Evolutionary conservation across 2,329 filamentous ascomycete species (phyloP).

Genomic region (Verticillium klebahnii): DNA sequence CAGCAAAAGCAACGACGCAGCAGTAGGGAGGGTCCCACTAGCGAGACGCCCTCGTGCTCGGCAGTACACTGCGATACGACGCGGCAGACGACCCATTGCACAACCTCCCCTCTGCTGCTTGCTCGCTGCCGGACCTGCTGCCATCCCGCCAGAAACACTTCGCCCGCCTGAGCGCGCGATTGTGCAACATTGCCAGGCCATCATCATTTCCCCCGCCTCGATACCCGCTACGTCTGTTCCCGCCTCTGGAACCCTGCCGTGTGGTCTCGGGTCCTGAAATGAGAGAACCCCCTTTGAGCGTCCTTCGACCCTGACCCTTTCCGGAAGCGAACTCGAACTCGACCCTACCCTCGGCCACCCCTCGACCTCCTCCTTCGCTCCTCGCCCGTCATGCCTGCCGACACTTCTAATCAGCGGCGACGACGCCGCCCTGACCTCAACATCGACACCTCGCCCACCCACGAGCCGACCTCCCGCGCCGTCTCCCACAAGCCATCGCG

Average conservation of each 20-base stretch:
- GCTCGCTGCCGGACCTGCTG: neutral
- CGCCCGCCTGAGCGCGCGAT: neutral
- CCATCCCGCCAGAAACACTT: neutral
- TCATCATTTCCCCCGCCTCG: neutral
- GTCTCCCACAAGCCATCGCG: conserved; percentile 6
- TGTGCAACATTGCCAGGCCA: conserved; percentile 1
- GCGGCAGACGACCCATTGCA: neutral
- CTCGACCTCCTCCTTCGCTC: neutral
- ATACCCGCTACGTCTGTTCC: neutral
- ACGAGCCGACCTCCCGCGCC: neutral
- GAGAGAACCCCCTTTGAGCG: neutral
- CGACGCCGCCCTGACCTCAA: conserved; percentile 16
- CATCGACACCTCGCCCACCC: conserved; percentile 11
- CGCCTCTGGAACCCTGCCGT: neutral
- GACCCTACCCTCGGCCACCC: neutral
- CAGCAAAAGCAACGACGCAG: neutral
- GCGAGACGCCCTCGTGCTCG: neutral
- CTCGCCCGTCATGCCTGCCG: conserved; percentile 2
- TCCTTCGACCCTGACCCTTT: conserved; percentile 1
- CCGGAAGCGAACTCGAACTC: neutral
- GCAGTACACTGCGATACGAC: neutral
- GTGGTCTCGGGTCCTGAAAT: neutral
- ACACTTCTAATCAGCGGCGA: conserved; percentile 8
- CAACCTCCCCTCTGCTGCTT: neutral
- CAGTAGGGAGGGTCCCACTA: neutral